phyloP scores from a whole-genome alignment of 2,329 filamentous ascomycete genomes.

The Dactylellina sp. region DNA sequence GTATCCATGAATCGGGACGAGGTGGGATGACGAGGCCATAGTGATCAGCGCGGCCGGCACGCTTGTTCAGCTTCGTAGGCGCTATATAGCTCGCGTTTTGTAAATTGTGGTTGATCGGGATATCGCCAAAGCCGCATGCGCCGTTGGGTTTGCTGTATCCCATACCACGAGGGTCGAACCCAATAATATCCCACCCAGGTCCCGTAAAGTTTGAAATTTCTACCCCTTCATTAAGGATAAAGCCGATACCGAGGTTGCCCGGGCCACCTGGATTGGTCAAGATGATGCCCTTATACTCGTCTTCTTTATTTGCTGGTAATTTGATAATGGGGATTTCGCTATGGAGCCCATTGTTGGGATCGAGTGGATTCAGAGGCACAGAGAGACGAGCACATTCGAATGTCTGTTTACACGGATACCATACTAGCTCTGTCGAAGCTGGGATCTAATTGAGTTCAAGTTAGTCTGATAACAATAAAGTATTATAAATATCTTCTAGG shows the following conservation, averaged over 20 bases:
- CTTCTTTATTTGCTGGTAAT: slow-evolving; percentile 22
- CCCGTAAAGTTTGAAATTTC: slow-evolving; percentile 68
- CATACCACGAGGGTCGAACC: slow-evolving; percentile 68
- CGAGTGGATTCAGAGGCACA: slow-evolving; percentile 67
- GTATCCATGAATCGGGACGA: slow-evolving; percentile 41
- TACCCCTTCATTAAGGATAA: slow-evolving; percentile 63
- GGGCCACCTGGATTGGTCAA: slow-evolving; percentile 67
- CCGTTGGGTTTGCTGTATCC: slow-evolving; percentile 66
- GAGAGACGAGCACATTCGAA: slow-evolving; percentile 66
- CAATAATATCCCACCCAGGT: slow-evolving; percentile 55
- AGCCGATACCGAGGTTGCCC: slow-evolving; percentile 64
- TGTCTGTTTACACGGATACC: slow-evolving; percentile 65
- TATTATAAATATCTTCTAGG: neutral
- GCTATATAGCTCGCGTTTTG: slow-evolving; percentile 39
- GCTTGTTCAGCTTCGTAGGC: slow-evolving; percentile 20
- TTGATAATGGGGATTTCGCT: slow-evolving; percentile 54
- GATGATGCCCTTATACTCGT: slow-evolving; percentile 63
- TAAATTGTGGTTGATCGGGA: slow-evolving; percentile 64
- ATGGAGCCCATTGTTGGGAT: slow-evolving; percentile 62
- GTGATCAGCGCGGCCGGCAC: slow-evolving; percentile 28
- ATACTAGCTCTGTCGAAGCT: slow-evolving; percentile 66
- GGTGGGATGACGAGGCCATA: slow-evolving; percentile 42
- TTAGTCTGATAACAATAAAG: neutral
- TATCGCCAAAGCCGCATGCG: slow-evolving; percentile 17
- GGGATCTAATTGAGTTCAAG: slow-evolving; percentile 62